Percentiles rank a stretch among this genome's conserved stretches.
Conservation (phyloP, 78 protist genomes). For the Dictyostelium purpureum region DNA sequence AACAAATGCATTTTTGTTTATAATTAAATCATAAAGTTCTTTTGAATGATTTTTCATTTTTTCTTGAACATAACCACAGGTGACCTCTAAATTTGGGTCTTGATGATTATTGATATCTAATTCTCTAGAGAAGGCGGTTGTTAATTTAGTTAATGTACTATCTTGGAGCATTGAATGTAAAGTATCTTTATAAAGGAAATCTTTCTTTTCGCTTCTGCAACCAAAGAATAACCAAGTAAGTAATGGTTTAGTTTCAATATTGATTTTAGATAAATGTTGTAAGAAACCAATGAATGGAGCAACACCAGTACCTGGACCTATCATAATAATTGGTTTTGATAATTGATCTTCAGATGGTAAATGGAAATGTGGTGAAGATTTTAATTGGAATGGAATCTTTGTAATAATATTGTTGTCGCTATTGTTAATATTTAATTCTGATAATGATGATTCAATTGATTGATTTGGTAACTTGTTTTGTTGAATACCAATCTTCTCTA, state of each 20-base stretch:
- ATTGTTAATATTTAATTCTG: neutral
- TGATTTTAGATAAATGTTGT: slow-evolving; percentile 52
- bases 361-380: slow-evolving; percentile 77
- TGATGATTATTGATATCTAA: neutral
- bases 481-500: slow-evolving; percentile 19
- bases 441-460: neutral
- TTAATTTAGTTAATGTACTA: slow-evolving; percentile 51
- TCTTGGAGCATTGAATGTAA: slow-evolving; percentile 28
- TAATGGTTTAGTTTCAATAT: neutral
- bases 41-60: slow-evolving; percentile 46
- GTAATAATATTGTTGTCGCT: neutral
- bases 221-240: slow-evolving; percentile 91
- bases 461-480: neutral
- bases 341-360: slow-evolving; percentile 68
- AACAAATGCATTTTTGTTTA: slow-evolving; percentile 8
- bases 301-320: slow-evolving; percentile 98
- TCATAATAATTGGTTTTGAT: slow-evolving; percentile 88
- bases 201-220: slow-evolving; percentile 87
- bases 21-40: slow-evolving; percentile 70
- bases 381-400: slow-evolving; percentile 53
- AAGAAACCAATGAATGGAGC: slow-evolving; percentile 96
- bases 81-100: neutral
- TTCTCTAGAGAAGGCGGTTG: slow-evolving; percentile 82
- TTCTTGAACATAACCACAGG: slow-evolving; percentile 88
- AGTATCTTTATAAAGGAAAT: slow-evolving; percentile 86